Conservation (phyloP, 257 asterid species). For the Leptodermis oblonga region DNA sequence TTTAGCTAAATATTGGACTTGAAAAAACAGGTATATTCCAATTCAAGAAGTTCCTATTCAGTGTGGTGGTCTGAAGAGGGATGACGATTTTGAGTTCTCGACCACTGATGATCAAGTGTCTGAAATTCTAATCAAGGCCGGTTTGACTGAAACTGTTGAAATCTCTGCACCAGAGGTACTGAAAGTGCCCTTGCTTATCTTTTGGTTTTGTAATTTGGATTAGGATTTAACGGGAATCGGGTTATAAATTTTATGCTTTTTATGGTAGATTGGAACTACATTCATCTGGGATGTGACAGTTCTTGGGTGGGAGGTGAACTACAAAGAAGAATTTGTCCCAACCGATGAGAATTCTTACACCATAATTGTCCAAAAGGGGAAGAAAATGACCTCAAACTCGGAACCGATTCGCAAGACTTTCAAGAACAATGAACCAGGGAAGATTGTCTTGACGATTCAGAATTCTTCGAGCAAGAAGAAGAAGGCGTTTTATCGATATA, state of each 20-base stretch:
- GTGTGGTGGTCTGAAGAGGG: conserved; percentile 71
- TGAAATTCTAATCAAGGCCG: conserved; percentile 57
- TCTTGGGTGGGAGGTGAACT: conserved; percentile 68
- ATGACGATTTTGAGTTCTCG: conserved; percentile 51
- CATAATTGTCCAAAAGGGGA: conserved; percentile 57
- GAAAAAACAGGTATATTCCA: conserved; percentile 49
- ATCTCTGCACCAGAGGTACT: conserved; percentile 64
- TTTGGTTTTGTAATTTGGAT: not conserved
- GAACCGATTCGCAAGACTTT: conserved; percentile 54
- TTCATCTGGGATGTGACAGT: conserved; percentile 61
- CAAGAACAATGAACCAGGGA: conserved; percentile 67
- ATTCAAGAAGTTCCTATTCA: conserved; percentile 65
- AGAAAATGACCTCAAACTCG: conserved; percentile 46
- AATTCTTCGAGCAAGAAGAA: conserved; percentile 66
- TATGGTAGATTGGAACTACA: conserved; percentile 56
- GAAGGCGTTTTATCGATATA: conserved; percentile 59
- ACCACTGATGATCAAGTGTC: conserved; percentile 40
- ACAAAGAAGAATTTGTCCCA: conserved; percentile 71
- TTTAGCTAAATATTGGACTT: conserved; percentile 8
- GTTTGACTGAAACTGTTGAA: conserved; percentile 56
- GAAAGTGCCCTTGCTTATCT: not conserved
- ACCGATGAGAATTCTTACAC: conserved; percentile 57
- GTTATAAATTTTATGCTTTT: not conserved
- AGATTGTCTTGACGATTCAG: conserved; percentile 47
- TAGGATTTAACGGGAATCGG: not conserved